Base-by-base conservation (phyloP, 1,284 basidiomycete species). In the Moesziomyces sp. region DNA sequence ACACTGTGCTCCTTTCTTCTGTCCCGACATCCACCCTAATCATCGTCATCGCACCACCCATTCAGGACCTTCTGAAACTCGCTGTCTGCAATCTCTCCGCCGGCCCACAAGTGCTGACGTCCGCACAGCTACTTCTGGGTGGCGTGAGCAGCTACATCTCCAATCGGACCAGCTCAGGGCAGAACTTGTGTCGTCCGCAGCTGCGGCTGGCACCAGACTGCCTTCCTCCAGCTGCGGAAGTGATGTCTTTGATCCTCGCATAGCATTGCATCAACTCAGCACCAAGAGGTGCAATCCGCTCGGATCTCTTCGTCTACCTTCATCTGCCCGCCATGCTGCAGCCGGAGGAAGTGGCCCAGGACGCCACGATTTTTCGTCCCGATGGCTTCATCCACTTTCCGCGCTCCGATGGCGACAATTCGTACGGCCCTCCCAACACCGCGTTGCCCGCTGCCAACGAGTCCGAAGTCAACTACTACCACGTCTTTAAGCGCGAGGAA, bases 331-430 rank as follows among this genome's bases (percentile, higher is more conserved):
- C 23, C 42, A 64, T 74, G 66, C 26, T 74, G 40, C 19, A 46
- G 3, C 42, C 24, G n/a, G 51, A 52, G 24, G 57, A 75, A 21
- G 73, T 65, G 5, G 73, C 73, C 3, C 24, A 55, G 46, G 71
- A 77, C 59, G 67, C 63, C 35, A 48, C 44, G 43, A 68, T 79
- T 52, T 79, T 79, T 23, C 68, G 58, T 35, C 65, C 76, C 13
- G 65, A 77, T 38, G 77, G 77, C 4, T 61, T 59, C 55, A 77
- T 79, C 59, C 40, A 58, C 42, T 58, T 79, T 21, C 76, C 68
- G 13, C 70, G 76, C 28, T 76, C 73, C 26, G 77, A 79, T 30
- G 77, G 77, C 13, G 71, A 76, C 26, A 71, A 76, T 46, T 59
- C 57, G 4, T 54, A 51, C 24, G 40, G 52, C 3, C 69, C 77